These are phyloP conservation scores for Blastomyces silverae DNA, from an alignment of 2,329 filamentous ascomycete genomes.

Conservation along the genomic window DNA sequence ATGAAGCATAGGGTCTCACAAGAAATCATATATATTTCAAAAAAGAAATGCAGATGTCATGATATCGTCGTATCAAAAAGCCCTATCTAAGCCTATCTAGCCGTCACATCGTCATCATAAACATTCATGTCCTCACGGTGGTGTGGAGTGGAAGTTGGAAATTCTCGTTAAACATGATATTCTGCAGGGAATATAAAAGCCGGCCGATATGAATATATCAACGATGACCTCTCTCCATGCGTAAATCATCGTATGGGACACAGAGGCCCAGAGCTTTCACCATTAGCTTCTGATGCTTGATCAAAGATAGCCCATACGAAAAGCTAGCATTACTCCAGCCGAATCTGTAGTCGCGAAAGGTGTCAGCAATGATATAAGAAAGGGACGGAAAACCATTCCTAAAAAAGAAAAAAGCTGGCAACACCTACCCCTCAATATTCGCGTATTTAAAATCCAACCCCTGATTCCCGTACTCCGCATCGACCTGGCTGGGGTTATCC, in stretches of 20 bases:
- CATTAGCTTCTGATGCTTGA: constrained; percentile 42
- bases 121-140: background rate
- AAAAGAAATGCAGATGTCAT: background rate
- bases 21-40: background rate
- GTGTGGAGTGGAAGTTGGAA: background rate
- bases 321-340: constrained; percentile 91
- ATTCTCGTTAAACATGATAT: background rate
- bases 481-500: constrained; percentile 72
- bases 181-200: background rate
- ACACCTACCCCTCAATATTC: constrained; percentile 11
- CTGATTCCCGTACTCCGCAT: constrained; percentile 86
- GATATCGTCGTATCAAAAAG: background rate
- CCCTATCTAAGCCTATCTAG: background rate
- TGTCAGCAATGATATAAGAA: constrained; percentile 51
- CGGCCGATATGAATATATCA: background rate
- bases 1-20: background rate
- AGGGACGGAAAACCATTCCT: background rate
- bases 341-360: constrained; percentile 60
- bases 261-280: constrained; percentile 12
- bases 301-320: constrained; percentile 71
- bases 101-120: background rate
- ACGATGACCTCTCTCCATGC: constrained; percentile 6
- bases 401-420: too few relatives aligned
- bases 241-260: constrained; percentile 13
- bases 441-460: constrained; percentile 66